A percentile compares a stretch with the other conserved stretches of the same genome.
Conservation (phyloP, 805 yeast genomes). For the Zygoascus tannicola region DNA sequence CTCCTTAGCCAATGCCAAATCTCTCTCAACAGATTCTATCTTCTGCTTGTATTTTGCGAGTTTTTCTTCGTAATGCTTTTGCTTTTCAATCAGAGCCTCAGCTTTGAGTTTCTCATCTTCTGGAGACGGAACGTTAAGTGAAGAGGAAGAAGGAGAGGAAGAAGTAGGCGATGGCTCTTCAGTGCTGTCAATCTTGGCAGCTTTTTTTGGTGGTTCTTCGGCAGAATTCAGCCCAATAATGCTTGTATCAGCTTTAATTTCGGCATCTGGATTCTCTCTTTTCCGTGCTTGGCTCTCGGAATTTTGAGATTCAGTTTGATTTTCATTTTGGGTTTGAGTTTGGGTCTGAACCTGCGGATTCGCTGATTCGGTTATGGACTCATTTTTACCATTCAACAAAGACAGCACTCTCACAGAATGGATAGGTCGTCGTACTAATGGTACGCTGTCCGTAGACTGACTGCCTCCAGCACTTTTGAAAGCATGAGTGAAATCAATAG, state of each 20-base stretch:
- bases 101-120: slow-evolving; percentile 24
- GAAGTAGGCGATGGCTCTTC: not conserved
- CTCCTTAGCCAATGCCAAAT: slow-evolving; percentile 25
- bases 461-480: slow-evolving; percentile 17
- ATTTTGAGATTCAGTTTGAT: too few species aligned
- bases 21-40: slow-evolving; percentile 21
- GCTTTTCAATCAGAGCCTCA: slow-evolving; percentile 28
- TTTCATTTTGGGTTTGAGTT: not conserved
- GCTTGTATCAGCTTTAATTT: too few species aligned
- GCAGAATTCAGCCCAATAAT: too few species aligned
- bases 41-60: slow-evolving; percentile 21
- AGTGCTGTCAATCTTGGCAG: too few species aligned
- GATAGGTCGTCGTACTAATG: not conserved
- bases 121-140: slow-evolving; percentile 22
- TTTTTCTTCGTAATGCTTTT: slow-evolving; percentile 27
- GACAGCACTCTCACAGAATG: not conserved
- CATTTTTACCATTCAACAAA: not conserved
- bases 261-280: too few species aligned
- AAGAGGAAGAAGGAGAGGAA: slow-evolving; percentile 3
- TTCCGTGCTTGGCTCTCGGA: too few species aligned
- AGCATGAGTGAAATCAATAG: slow-evolving; percentile 35
- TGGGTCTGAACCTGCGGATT: too few species aligned
- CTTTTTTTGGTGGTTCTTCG: too few species aligned
- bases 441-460: not conserved
- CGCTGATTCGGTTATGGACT: too few species aligned